Percentiles rank a stretch among this genome's conserved stretches.
Conservation (phyloP, 768 basidiomycete genomes). For the Termitomyces sp. region DNA sequence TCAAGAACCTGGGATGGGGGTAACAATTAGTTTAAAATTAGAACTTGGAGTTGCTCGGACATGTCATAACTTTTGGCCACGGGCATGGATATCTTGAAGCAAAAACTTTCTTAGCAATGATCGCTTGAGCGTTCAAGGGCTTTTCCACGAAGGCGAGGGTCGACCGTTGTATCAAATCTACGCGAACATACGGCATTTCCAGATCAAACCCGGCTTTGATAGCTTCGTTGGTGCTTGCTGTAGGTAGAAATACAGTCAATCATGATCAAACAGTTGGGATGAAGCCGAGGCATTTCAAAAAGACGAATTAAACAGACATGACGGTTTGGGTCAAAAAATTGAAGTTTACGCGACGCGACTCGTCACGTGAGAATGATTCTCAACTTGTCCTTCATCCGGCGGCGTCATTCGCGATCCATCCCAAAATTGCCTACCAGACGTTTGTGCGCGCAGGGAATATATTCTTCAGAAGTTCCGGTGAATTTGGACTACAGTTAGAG, state of each 20-base stretch:
- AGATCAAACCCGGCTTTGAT: constrained; percentile 60
- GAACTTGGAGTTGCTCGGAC: not conserved
- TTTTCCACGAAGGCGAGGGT: constrained; percentile 39
- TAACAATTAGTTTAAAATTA: not conserved
- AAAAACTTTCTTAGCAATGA: constrained; percentile 39
- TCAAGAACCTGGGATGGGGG: no score
- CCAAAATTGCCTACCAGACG: constrained; percentile 11
- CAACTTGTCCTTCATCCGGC: constrained; percentile 20
- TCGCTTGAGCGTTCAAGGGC: constrained; percentile 30
- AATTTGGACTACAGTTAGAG: not conserved
- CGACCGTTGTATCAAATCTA: constrained; percentile 24
- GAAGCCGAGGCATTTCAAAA: not conserved
- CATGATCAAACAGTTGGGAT: no score
- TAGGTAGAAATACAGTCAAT: no score
- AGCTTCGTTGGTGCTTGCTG: constrained; percentile 19
- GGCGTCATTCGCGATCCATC: constrained; percentile 26
- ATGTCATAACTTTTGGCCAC: constrained; percentile 26
- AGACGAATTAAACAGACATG: not conserved
- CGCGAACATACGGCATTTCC: constrained; percentile 47
- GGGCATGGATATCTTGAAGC: no score
- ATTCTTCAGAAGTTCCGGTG: constrained; percentile 1
- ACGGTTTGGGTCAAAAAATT: constrained; percentile 1
- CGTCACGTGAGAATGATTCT: constrained; percentile 14
- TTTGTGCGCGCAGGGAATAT: constrained; percentile 8
- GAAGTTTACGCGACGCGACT: constrained; percentile 10